phyloP scores from a whole-genome alignment of 2,329 filamentous ascomycete genomes.

The Ceratocystis variospora region DNA sequence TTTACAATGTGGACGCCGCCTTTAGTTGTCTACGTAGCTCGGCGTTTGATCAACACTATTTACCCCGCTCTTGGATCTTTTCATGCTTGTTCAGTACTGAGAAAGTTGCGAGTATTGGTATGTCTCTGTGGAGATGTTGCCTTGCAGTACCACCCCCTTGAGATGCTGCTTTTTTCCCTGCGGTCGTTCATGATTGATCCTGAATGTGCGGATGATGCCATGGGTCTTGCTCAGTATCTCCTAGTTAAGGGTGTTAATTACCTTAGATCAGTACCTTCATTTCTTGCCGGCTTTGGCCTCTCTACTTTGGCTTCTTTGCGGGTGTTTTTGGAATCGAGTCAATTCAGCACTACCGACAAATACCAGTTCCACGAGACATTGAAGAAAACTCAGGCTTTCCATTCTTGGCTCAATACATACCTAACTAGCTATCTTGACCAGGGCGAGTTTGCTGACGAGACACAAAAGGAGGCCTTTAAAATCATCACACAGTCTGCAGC shows the following conservation, averaged over 20 bases:
- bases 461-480: conserved; percentile 43
- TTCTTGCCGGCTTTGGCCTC: conserved; percentile 66
- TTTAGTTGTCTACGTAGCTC: conserved; percentile 57
- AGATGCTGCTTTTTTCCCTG: conserved; percentile 77
- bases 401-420: conserved; percentile 62
- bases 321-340: conserved; percentile 58
- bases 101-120: conserved; percentile 71
- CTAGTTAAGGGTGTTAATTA: conserved; percentile 53
- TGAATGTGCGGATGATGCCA: conserved; percentile 78
- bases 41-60: conserved; percentile 67
- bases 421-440: conserved; percentile 47
- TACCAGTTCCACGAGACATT: conserved; percentile 67
- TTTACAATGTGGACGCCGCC: conserved; percentile 60
- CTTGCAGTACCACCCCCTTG: conserved; percentile 66
- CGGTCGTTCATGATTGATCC: conserved; percentile 65
- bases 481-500: conserved; percentile 57
- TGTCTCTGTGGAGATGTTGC: conserved; percentile 61
- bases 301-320: conserved; percentile 67
- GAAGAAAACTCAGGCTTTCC: conserved; percentile 60
- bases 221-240: conserved; percentile 78
- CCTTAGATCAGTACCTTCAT: conserved; percentile 53
- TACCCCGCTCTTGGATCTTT: conserved; percentile 73
- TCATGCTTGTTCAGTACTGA: conserved; percentile 72
- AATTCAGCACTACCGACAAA: conserved; percentile 72
- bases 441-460: conserved; percentile 34